phyloP scores from a whole-genome alignment of 2,329 filamentous ascomycete genomes.

The Plectosphaerella plurivora region DNA sequence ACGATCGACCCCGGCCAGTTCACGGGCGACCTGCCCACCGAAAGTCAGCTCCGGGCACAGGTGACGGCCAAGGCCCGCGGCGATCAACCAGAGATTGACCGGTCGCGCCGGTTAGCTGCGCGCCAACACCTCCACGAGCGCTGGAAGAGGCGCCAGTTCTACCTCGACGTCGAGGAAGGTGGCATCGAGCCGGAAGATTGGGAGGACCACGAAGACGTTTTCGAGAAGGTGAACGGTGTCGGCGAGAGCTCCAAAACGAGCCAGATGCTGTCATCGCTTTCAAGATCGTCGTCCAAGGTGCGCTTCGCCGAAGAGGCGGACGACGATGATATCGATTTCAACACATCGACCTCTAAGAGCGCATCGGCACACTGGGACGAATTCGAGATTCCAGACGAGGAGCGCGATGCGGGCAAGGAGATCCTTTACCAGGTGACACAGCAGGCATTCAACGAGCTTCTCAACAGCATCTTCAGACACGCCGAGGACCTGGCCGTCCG shows the following conservation, averaged over 20 bases:
- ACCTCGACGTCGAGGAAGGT: slow-evolving; percentile 82
- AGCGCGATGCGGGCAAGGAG: slow-evolving; percentile 80
- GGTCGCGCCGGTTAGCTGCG: slow-evolving; percentile 33
- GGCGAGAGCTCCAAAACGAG: slow-evolving; percentile 39
- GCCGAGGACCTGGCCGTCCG: slow-evolving; percentile 73
- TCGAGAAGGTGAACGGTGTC: slow-evolving; percentile 30
- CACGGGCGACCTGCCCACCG: slow-evolving; percentile 26
- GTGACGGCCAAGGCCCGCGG: slow-evolving; percentile 29
- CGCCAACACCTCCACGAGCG: slow-evolving; percentile 59
- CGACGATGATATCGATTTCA: slow-evolving; percentile 67
- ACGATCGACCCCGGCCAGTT: slow-evolving; percentile 19
- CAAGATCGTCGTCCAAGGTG: slow-evolving; percentile 74
- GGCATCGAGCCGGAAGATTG: slow-evolving; percentile 60
- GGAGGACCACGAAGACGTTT: slow-evolving; percentile 54
- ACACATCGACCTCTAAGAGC: slow-evolving; percentile 66
- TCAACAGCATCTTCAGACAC: slow-evolving; percentile 79
- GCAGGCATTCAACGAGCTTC: slow-evolving; percentile 86
- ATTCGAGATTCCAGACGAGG: slow-evolving; percentile 73
- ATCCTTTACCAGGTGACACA: slow-evolving; percentile 89
- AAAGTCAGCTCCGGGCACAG: slow-evolving; percentile 35
- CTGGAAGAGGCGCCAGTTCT: slow-evolving; percentile 75
- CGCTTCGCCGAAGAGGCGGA: slow-evolving; percentile 69
- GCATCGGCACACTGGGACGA: slow-evolving; percentile 72
- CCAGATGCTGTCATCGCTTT: slow-evolving; percentile 44
- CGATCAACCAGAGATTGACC: slow-evolving; percentile 30